Evolutionary conservation across 2,329 filamentous ascomycete species (phyloP).

Genomic region (Escovopsis weberi): DNA sequence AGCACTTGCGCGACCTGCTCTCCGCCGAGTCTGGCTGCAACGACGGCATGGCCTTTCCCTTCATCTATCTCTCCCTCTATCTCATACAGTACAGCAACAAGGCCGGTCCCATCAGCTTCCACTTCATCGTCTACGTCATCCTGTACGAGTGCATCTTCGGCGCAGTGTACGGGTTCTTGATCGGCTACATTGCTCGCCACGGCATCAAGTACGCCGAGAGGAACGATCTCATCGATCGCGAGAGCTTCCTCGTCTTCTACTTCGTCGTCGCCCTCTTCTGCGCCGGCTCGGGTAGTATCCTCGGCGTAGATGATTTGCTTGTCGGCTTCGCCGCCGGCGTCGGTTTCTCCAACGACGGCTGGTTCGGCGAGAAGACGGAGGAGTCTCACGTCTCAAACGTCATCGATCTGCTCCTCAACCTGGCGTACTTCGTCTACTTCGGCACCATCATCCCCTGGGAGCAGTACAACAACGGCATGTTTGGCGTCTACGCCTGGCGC

Average conservation of each 20-base stretch:
- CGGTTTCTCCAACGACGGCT: constrained; percentile 98
- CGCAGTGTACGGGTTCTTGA: constrained; percentile 68
- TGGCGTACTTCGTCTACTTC: constrained; percentile 96
- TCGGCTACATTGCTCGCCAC: constrained; percentile 84
- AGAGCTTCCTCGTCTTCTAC: constrained; percentile 97
- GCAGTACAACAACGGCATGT: constrained; percentile 60
- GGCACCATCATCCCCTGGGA: constrained; percentile 96
- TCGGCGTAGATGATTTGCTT: constrained; percentile 85
- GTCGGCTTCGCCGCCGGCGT: constrained; percentile 92
- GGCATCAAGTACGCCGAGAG: constrained; percentile 80
- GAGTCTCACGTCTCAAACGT: constrained; percentile 99
- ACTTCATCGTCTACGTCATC: constrained; percentile 83
- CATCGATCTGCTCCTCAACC: constrained; percentile 90
- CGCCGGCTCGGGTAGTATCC: constrained; percentile 78
- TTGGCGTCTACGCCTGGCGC: constrained; percentile 75
- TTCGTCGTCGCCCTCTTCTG: constrained; percentile 94
- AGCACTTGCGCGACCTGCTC: constrained; percentile 87
- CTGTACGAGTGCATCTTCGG: constrained; percentile 95
- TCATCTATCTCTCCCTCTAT: constrained; percentile 85
- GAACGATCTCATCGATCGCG: constrained; percentile 76
- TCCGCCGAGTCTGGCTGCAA: constrained; percentile 98
- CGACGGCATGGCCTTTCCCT: constrained; percentile 98
- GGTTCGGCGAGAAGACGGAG: constrained; percentile 97
- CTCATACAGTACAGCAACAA: constrained; percentile 67
- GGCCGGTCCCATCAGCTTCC: constrained; percentile 53